Percentiles rank a stretch among this genome's conserved stretches.
Conservation (phyloP, 228 moss, liverwort and hornwort species). For the Sphagnum fallax region DNA sequence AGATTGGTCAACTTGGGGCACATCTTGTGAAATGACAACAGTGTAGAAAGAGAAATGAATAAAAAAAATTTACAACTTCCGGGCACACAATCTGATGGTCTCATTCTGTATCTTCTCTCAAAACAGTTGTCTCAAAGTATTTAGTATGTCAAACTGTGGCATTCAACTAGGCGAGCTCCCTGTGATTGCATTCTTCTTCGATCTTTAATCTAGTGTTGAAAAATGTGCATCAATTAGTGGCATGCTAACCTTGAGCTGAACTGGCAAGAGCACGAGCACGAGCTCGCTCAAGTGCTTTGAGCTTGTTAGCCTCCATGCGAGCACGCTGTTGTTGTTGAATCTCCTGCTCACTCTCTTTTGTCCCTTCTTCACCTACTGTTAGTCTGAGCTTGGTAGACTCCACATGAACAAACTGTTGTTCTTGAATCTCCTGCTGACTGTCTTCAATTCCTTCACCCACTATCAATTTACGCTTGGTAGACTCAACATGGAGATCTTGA, state of each 20-base stretch:
- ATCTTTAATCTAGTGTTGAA: too few relatives aligned
- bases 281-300: constrained; percentile 43
- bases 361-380: constrained; percentile 14
- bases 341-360: constrained; percentile 15
- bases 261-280: constrained; percentile 29
- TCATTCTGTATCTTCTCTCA: too few relatives aligned
- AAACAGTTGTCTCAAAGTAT: too few relatives aligned
- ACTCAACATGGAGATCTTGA: neutral
- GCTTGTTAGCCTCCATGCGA: constrained; percentile 58
- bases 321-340: constrained; percentile 48
- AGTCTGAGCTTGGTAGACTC: constrained; percentile 14
- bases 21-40: too few relatives aligned
- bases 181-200: too few relatives aligned
- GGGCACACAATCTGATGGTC: too few relatives aligned
- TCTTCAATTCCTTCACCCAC: neutral
- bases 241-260: neutral
- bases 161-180: too few relatives aligned
- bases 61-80: too few relatives aligned
- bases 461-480: neutral
- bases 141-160: too few relatives aligned
- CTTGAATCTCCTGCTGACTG: neutral
- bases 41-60: too few relatives aligned
- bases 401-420: constrained; percentile 3
- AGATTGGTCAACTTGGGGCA: too few relatives aligned
- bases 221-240: too few relatives aligned